phyloP scores from a whole-genome alignment of 2,329 filamentous ascomycete species.

The Monosporascus sp. region DNA sequence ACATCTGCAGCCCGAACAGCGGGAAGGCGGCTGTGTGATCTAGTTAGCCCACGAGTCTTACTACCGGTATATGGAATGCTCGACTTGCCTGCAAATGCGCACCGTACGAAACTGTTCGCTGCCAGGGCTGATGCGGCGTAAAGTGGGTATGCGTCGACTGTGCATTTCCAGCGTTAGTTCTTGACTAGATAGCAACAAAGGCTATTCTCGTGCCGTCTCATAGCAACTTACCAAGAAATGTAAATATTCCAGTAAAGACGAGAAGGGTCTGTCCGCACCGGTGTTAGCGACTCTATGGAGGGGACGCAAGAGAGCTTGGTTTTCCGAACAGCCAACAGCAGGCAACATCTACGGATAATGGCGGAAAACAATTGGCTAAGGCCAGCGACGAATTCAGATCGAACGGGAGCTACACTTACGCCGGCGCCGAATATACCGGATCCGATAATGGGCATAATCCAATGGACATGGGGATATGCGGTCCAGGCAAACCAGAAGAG shows the following conservation, averaged over 20 bases:
- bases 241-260: slow-evolving; percentile 80
- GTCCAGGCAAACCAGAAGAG: slow-evolving; percentile 91
- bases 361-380: too few relatives aligned
- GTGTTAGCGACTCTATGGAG: background rate
- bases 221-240: slow-evolving; percentile 63
- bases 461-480: slow-evolving; percentile 67
- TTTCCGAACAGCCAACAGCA: too few relatives aligned
- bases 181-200: background rate
- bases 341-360: too few relatives aligned
- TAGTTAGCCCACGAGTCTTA: slow-evolving; percentile 1
- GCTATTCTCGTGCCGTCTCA: background rate
- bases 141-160: slow-evolving; percentile 70
- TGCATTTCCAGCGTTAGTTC: slow-evolving; percentile 8
- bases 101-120: slow-evolving; percentile 76
- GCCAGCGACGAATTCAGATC: too few relatives aligned
- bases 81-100: slow-evolving; percentile 62
- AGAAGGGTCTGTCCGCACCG: slow-evolving; percentile 57
- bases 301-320: too few relatives aligned
- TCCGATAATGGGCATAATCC: slow-evolving; percentile 71
- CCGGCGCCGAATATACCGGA: slow-evolving; percentile 64
- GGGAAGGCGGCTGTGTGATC: slow-evolving; percentile 60
- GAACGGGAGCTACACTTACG: slow-evolving; percentile 42
- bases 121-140: slow-evolving; percentile 76
- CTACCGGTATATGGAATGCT: background rate
- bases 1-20: slow-evolving; percentile 71